Evolutionary conservation across 208 protist genomes (phyloP), one percentile per base, ranked within the genome.

Genomic region (Trypanosoma lewisi): DNA sequence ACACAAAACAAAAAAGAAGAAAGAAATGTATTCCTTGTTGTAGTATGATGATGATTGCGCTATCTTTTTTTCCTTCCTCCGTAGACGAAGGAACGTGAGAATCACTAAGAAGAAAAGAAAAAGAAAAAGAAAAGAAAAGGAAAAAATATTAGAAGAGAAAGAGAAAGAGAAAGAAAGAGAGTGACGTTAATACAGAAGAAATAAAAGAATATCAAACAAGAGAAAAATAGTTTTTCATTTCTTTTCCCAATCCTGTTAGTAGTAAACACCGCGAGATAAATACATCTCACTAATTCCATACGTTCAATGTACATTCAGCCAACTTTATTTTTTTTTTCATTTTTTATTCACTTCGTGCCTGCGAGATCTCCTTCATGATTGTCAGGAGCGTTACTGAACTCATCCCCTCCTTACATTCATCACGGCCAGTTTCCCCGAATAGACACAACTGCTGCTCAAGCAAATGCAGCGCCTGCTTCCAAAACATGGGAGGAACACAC

Each of bases 391-490:
- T 27, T 11, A 51, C 19, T 16, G 37, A 36, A 28, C 55, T 31
- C 17, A 1, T 52, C 19, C 17, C 2, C 21, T 44, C 36, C 5
- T 23, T 30, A 2, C 64, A 52, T 44, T 42, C 4, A 31, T 3
- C 34, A 58, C 49, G n/a, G n/a, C n/a, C n/a, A n/a, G n/a, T n/a
- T n/a, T n/a, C n/a, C n/a, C n/a, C n/a, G n/a, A n/a, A n/a, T n/a
- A n/a, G n/a, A n/a, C n/a, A n/a, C n/a, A n/a, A n/a, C n/a, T 70
- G 56, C 44, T 63, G n/a, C 21, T 42, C 42, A 31, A 70, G 42
- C 17, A 63, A 14, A 33, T 58, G 34, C 36, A 70, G 19, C 1
- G 66, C 58, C 12, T 61, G 21, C 2, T 33, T n/a, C 58, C 66
- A 64, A 54, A 72, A 72, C 11, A 19, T 31, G 7, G 30, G 39